A percentile compares a stretch with the other conserved stretches of the same genome.
Conservation (phyloP, 768 basidiomycete genomes). For the Lentinula aciculospora region DNA sequence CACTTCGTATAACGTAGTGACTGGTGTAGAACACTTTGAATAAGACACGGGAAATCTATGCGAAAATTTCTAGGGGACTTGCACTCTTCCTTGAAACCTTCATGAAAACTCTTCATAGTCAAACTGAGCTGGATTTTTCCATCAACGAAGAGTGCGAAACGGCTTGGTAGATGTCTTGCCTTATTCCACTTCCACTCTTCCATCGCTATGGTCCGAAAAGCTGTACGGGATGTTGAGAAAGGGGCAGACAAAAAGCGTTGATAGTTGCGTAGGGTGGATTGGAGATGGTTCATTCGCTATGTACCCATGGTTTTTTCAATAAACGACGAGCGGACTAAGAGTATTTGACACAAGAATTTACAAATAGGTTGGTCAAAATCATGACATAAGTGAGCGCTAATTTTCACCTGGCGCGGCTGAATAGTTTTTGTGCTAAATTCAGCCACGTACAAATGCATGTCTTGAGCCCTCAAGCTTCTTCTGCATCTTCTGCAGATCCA, state of each 20-base stretch:
- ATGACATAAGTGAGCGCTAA: neutral
- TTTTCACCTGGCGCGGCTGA: neutral
- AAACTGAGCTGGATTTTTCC: slow-evolving; percentile 18
- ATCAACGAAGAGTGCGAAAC: neutral
- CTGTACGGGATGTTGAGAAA: neutral
- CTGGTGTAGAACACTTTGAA: slow-evolving; percentile 16
- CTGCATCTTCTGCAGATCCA: slow-evolving; percentile 36
- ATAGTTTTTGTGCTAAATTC: neutral
- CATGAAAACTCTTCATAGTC: slow-evolving; percentile 32
- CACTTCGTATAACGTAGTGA: slow-evolving; percentile 41
- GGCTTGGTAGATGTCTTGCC: neutral
- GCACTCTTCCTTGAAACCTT: slow-evolving; percentile 46
- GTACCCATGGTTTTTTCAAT: too few relatives aligned
- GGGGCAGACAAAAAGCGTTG: neutral
- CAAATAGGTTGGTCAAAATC: too few relatives aligned
- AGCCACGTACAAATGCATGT: neutral
- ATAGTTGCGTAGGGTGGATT: neutral
- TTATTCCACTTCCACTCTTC: slow-evolving; percentile 18
- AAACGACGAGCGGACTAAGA: neutral
- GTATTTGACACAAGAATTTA: neutral
- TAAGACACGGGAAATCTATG: neutral
- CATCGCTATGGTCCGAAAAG: neutral
- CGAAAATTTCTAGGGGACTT: slow-evolving; percentile 9
- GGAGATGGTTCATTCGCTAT: neutral
- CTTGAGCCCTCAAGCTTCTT: neutral